Percentiles rank a stretch among this genome's conserved stretches.
These are phyloP conservation scores for Lepidium africanum DNA, from an alignment of 345 rosid genomes.

Conservation along the genomic window DNA sequence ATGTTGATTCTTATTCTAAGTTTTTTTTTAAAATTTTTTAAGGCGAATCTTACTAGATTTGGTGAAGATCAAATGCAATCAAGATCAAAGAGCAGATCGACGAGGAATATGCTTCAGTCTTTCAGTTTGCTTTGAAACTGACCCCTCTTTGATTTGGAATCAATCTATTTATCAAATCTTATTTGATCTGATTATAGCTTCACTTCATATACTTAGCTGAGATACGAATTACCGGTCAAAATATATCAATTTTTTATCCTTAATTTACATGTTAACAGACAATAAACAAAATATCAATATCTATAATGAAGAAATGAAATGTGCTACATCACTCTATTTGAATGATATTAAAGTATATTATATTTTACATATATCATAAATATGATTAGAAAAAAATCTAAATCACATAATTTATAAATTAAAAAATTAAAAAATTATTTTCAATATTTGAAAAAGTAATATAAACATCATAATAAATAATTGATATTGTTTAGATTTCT, in stretches of 20 bases:
- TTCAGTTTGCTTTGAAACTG: conserved; percentile 1
- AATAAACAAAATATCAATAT: too few relatives aligned
- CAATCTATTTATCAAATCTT: conserved; percentile 4
- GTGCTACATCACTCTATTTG: too few relatives aligned
- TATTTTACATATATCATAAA: too few relatives aligned
- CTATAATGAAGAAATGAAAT: too few relatives aligned
- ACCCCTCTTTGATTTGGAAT: conserved; percentile 14
- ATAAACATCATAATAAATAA: too few relatives aligned
- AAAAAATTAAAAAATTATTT: too few relatives aligned
- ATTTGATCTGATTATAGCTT: conserved; percentile 4
- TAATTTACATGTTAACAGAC: too few relatives aligned
- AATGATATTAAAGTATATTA: too few relatives aligned
- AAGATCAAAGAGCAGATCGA: conserved; percentile 13
- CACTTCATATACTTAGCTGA: background rate
- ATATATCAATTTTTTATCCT: background rate
- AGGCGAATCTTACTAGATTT: conserved; percentile 22
- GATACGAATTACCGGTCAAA: conserved; percentile 7
- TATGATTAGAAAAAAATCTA: too few relatives aligned
- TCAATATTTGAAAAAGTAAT: too few relatives aligned
- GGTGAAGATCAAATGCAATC: conserved; percentile 20
- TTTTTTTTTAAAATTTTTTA: background rate
- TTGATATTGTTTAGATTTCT: too few relatives aligned
- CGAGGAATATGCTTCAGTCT: conserved; percentile 24
- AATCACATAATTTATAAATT: too few relatives aligned
- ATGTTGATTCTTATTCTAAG: background rate